Evolutionary conservation across 805 yeast species (phyloP).

Genomic region (Teunomyces cretensis): DNA sequence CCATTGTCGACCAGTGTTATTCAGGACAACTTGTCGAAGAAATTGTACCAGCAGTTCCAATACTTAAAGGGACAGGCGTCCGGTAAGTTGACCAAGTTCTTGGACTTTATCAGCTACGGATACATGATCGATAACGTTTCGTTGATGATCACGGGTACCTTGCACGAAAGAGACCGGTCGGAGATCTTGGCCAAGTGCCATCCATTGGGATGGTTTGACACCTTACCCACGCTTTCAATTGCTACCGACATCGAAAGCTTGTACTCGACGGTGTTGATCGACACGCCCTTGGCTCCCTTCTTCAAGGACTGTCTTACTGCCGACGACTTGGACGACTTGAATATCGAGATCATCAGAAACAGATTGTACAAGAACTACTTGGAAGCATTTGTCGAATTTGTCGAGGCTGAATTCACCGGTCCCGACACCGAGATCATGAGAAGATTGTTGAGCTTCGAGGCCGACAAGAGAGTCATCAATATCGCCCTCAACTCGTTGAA

Average conservation of each 20-base stretch:
- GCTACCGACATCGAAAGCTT: conserved; percentile 95
- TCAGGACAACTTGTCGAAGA: conserved; percentile 73
- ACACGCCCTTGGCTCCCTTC: conserved; percentile 96
- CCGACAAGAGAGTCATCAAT: conserved; percentile 92
- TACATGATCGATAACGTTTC: conserved; percentile 98
- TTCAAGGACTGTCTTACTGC: conserved; percentile 85
- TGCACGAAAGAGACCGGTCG: conserved; percentile 87
- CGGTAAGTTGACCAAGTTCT: conserved; percentile 73
- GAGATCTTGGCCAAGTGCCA: conserved; percentile 91
- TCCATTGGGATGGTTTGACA: conserved; percentile 98
- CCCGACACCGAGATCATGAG: conserved; percentile 86
- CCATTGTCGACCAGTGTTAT: conserved; percentile 85
- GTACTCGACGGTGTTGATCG: conserved; percentile 88
- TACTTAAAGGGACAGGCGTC: conserved; percentile 83
- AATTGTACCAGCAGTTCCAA: conserved; percentile 79
- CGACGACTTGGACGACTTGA: conserved; percentile 89
- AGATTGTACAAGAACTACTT: conserved; percentile 88
- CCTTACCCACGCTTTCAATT: conserved; percentile 89
- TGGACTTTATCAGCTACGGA: conserved; percentile 92
- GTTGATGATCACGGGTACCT: conserved; percentile 93
- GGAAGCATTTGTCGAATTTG: conserved; percentile 78
- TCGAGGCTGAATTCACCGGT: conserved; percentile 54
- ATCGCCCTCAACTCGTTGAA: conserved; percentile 88
- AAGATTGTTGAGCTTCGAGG: conserved; percentile 80
- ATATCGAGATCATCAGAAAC: conserved; percentile 93